Conservation (phyloP, 805 yeast species). For the Saturnispora besseyi region DNA sequence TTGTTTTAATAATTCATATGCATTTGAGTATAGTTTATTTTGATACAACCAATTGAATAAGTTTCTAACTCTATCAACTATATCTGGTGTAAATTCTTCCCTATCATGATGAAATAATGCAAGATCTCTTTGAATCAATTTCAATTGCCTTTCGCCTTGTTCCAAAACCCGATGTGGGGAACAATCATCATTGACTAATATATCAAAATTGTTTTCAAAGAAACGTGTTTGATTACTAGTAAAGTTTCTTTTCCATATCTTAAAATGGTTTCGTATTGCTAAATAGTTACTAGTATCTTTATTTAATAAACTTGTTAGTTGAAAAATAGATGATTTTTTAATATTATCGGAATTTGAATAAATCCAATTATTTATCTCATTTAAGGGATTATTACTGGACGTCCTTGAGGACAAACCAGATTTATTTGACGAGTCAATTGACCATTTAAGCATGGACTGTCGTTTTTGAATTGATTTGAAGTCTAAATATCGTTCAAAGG, state of each 20-base stretch:
- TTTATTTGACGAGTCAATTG: constrained; percentile 12
- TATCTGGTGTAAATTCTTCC: constrained; percentile 10
- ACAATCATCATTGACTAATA: constrained; percentile 11
- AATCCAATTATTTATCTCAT: background rate
- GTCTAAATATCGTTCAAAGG: constrained; percentile 22
- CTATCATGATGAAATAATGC: background rate
- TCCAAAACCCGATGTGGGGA: constrained; percentile 5
- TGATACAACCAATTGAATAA: constrained; percentile 19
- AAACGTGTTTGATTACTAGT: constrained; percentile 17
- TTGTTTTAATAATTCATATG: constrained; percentile 9
- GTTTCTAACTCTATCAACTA: constrained; percentile 10
- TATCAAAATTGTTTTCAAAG: constrained; percentile 21
- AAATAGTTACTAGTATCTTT: background rate
- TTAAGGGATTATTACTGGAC: background rate
- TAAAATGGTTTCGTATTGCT: background rate
- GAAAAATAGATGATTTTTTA: background rate
- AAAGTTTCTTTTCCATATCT: constrained; percentile 15
- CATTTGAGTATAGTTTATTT: constrained; percentile 13
- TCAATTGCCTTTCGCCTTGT: constrained; percentile 9
- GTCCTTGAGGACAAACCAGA: background rate
- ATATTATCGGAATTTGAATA: background rate
- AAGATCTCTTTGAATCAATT: constrained; percentile 3
- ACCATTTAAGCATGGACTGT: constrained; percentile 24
- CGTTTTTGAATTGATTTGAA: constrained; percentile 18
- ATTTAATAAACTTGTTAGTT: background rate